A percentile compares a stretch with the other conserved stretches of the same genome.
Evolutionary conservation across 2,329 filamentous ascomycete species (phyloP).

Genomic region (Aspergillus japonicus): DNA sequence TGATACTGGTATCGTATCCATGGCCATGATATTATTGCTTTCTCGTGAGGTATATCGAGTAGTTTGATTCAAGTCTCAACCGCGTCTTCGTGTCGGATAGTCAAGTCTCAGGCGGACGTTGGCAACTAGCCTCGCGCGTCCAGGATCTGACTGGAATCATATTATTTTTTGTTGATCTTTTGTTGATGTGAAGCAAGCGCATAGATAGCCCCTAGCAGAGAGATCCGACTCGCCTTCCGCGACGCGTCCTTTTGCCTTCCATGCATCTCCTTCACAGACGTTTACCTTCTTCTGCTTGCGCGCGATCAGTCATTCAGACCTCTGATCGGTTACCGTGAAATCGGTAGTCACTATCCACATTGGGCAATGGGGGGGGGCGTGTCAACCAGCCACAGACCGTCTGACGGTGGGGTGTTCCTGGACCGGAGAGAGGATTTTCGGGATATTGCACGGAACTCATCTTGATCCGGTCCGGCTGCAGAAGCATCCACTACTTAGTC

Average conservation of each 20-base stretch:
- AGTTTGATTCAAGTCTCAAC: background rate
- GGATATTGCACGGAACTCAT: background rate
- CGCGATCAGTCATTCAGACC: conserved; percentile 2
- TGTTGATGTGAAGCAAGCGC: background rate
- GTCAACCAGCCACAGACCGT: conserved; percentile 4
- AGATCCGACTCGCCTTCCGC: background rate
- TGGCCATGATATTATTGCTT: too few relatives aligned
- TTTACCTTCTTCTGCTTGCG: background rate
- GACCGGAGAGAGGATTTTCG: background rate
- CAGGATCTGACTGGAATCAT: background rate
- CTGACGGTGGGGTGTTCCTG: conserved; percentile 6
- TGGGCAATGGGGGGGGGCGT: background rate
- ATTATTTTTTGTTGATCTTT: background rate
- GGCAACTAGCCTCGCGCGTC: background rate
- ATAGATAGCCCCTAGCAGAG: background rate
- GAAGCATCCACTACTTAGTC: background rate
- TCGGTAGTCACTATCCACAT: background rate
- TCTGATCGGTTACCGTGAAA: background rate
- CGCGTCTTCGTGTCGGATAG: background rate
- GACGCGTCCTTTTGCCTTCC: background rate
- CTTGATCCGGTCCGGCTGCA: conserved; percentile 11
- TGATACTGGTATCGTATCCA: too few relatives aligned
- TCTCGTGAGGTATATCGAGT: background rate
- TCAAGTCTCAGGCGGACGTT: background rate
- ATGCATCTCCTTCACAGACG: background rate